Evolutionary conservation across 2,329 filamentous ascomycete species (phyloP).

Genomic region (Raffaelea albimanens): DNA sequence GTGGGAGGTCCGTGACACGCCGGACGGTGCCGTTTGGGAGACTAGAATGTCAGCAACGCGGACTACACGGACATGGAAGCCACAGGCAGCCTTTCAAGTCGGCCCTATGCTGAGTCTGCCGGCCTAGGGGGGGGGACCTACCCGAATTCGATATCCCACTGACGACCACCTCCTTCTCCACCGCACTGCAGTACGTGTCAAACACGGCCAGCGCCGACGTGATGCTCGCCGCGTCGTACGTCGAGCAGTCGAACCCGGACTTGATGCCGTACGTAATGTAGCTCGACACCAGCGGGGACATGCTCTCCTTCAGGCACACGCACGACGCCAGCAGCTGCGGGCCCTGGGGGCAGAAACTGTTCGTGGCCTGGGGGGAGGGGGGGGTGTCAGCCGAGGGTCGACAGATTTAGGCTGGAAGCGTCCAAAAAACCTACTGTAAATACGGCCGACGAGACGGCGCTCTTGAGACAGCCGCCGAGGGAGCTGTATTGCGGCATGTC

Average conservation of each 20-base stretch:
- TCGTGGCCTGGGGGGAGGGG: no score
- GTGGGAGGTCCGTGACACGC: constrained; percentile 3
- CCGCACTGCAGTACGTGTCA: constrained; percentile 40
- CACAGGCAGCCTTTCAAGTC: constrained; percentile 6
- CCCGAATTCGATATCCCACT: constrained; percentile 23
- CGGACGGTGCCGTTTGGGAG: constrained; percentile 6
- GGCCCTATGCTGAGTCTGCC: no score
- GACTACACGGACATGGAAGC: constrained; percentile 23
- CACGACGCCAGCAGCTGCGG: constrained; percentile 43
- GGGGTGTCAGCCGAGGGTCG: no score
- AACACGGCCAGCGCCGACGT: constrained; percentile 33
- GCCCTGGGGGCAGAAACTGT: constrained; percentile 32
- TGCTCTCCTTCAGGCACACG: constrained; percentile 38
- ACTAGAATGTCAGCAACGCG: no score
- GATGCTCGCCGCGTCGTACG: constrained; percentile 32
- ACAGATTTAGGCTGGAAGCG: no score
- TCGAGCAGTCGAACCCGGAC: constrained; percentile 27
- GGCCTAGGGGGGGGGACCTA: no score
- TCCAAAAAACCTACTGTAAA: constrained; percentile 26
- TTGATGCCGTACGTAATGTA: constrained; percentile 34
- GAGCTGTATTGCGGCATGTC: constrained; percentile 36
- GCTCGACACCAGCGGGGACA: constrained; percentile 32
- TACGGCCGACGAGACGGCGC: constrained; percentile 32
- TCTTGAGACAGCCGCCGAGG: constrained; percentile 34
- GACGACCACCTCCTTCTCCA: constrained; percentile 27